These are phyloP conservation scores for Termitomyces sp. DNA, from an alignment of 768 basidiomycete species.

Conservation along the genomic window DNA sequence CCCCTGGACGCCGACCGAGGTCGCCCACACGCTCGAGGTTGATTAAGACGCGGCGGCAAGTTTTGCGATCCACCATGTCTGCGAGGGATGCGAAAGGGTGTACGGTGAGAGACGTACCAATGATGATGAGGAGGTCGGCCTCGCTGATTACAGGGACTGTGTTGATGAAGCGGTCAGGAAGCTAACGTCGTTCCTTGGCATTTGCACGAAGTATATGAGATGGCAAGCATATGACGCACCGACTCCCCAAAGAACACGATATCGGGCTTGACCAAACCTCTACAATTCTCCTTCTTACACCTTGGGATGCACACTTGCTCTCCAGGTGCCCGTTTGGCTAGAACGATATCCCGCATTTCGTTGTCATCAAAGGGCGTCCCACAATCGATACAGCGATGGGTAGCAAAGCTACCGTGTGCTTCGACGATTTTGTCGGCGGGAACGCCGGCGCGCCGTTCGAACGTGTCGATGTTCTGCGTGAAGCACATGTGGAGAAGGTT, in stretches of 20 bases:
- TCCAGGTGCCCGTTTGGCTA: constrained; percentile 1
- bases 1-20: constrained; percentile 46
- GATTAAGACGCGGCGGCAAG: constrained; percentile 81
- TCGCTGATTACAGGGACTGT: constrained; percentile 44
- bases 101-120: constrained; percentile 87
- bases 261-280: constrained; percentile 84
- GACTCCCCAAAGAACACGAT: constrained; percentile 91
- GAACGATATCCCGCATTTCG: constrained; percentile 47
- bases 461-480: constrained; percentile 91
- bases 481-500: constrained; percentile 69
- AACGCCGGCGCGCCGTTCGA: constrained; percentile 81
- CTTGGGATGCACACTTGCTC: constrained; percentile 57
- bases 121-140: constrained; percentile 87
- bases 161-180: constrained; percentile 64
- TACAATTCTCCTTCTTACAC: constrained; percentile 48
- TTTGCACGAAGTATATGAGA: background rate
- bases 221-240: constrained; percentile 29
- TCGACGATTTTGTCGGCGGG: constrained; percentile 75
- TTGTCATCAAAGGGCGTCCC: constrained; percentile 48
- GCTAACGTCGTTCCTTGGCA: constrained; percentile 32
- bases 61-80: constrained; percentile 35
- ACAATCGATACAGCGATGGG: constrained; percentile 81
- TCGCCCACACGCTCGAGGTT: constrained; percentile 81
- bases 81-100: constrained; percentile 84
- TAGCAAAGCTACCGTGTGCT: constrained; percentile 94